Evolutionary conservation across 2,329 filamentous ascomycete species (phyloP), one percentile per base, ranked within the genome.

Genomic region (Talaromyces rugulosus): DNA sequence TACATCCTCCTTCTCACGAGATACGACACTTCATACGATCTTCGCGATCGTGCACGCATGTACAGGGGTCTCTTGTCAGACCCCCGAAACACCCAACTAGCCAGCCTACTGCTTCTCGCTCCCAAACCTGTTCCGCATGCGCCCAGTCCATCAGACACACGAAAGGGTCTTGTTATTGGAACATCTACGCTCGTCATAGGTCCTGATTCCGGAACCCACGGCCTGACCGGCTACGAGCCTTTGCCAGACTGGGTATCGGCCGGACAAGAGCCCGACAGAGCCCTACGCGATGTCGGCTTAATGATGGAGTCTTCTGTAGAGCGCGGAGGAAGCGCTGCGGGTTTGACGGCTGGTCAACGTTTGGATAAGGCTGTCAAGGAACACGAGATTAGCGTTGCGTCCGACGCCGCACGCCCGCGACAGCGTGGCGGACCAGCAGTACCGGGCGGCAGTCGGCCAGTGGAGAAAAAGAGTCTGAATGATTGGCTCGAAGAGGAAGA

Each of bases 21-120:
- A 64, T 99, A 98, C 75, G 95, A 98, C 70, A 91, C 89, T 0
- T 97, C 93, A 0, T 99, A 96, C 75, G 93, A 98, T 71, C 86
- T 99, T 3, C 91, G 95, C 66, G 95, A 98, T 73, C 89, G 95
- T 28, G 88, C 93, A 1, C 87, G 95, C 34, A 85, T 97, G 64
- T 98, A 96, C 79, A 92, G 90, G 66, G 85, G 92, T 0, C 85
- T 99, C 1, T 85, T 99, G 1, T 84, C 87, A 4, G 87, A 90
- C 4, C 91, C 93, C 0, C 81, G 83, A 2, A 86, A 85, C 7
- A 89, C 87, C 0, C 92, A 98, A 74, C 85, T 99, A 16, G 95
- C 95, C 2, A 92, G 90, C 0, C 82, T 99, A 14, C 89, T 98
- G 74, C 87, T 99, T 0, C 84, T 98, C 1, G 95, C 95, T 0